Evolutionary conservation across 2,329 filamentous ascomycete species (phyloP).

Genomic region (Akanthomyces muscarius): DNA sequence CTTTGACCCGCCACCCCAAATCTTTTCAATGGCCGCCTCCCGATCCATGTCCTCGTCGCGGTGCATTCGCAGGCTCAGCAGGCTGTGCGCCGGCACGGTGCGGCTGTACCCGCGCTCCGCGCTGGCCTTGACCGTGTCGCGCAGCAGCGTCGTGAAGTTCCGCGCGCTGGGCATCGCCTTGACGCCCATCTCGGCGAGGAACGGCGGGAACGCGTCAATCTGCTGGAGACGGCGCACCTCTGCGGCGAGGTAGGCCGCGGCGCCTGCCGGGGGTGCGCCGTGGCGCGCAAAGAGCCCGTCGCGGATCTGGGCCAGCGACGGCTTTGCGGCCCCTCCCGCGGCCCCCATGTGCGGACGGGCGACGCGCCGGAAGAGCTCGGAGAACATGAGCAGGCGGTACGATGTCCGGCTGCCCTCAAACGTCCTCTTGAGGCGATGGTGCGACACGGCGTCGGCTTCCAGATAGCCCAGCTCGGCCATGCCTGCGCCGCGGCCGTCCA

Average conservation of each 20-base stretch:
- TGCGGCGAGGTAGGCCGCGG: slow-evolving; percentile 37
- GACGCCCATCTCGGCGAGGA: slow-evolving; percentile 42
- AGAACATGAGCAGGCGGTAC: slow-evolving; percentile 51
- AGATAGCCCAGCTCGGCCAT: slow-evolving; percentile 44
- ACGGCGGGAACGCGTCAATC: slow-evolving; percentile 39
- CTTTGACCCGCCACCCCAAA: neutral
- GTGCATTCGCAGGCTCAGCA: slow-evolving; percentile 11
- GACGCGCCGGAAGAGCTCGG: slow-evolving; percentile 42
- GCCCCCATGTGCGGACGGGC: neutral
- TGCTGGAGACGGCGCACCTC: slow-evolving; percentile 41
- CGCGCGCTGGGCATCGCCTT: slow-evolving; percentile 21
- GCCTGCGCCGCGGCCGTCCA: slow-evolving; percentile 34
- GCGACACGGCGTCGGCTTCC: slow-evolving; percentile 37
- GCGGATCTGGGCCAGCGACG: slow-evolving; percentile 34
- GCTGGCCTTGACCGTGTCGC: slow-evolving; percentile 32
- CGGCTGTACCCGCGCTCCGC: slow-evolving; percentile 30
- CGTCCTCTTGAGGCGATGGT: slow-evolving; percentile 44
- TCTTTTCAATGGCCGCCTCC: neutral
- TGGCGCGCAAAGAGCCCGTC: slow-evolving; percentile 44
- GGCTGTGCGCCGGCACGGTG: slow-evolving; percentile 8
- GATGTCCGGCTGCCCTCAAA: slow-evolving; percentile 44
- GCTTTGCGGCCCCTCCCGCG: neutral
- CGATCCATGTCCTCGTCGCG: slow-evolving; percentile 1
- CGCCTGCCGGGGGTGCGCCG: slow-evolving; percentile 40
- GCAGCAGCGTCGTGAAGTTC: slow-evolving; percentile 32